phyloP scores from a whole-genome alignment of 2,329 filamentous ascomycete genomes.

The Alternaria incomplexa region DNA sequence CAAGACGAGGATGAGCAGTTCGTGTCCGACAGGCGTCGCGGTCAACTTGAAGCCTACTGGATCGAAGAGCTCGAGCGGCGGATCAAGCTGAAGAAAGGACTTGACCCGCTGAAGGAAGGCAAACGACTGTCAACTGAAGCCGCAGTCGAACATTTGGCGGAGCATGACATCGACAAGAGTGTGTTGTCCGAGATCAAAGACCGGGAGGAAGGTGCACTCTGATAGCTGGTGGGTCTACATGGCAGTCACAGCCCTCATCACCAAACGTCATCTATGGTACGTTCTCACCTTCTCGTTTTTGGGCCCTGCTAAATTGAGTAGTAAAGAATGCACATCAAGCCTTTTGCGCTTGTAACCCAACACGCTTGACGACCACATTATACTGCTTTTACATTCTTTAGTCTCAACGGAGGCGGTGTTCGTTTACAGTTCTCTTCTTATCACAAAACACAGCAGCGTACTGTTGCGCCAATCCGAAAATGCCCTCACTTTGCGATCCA shows the following conservation, averaged over 20 bases:
- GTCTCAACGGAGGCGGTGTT: background rate
- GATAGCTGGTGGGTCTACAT: background rate
- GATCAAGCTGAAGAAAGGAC: background rate
- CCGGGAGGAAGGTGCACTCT: background rate
- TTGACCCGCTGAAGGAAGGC: background rate
- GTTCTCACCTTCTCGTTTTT: background rate
- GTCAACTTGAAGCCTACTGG: constrained; percentile 21
- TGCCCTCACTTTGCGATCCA: background rate
- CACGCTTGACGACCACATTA: background rate
- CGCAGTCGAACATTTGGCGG: background rate
- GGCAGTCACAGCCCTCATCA: background rate
- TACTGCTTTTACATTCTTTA: background rate
- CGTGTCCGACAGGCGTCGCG: constrained; percentile 16
- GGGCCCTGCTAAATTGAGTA: background rate
- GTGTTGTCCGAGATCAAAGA: background rate
- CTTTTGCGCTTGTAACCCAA: background rate
- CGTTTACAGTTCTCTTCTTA: background rate
- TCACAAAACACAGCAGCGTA: background rate
- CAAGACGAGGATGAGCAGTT: constrained; percentile 18
- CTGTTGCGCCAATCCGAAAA: background rate
- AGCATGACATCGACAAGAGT: background rate
- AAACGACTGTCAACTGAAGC: background rate
- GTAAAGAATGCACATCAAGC: background rate
- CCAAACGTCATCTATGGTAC: background rate
- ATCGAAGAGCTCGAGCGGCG: constrained; percentile 1